phyloP scores from a whole-genome alignment of 202 grass and related monocot species.

The Dendrocalamus latiflorus region DNA sequence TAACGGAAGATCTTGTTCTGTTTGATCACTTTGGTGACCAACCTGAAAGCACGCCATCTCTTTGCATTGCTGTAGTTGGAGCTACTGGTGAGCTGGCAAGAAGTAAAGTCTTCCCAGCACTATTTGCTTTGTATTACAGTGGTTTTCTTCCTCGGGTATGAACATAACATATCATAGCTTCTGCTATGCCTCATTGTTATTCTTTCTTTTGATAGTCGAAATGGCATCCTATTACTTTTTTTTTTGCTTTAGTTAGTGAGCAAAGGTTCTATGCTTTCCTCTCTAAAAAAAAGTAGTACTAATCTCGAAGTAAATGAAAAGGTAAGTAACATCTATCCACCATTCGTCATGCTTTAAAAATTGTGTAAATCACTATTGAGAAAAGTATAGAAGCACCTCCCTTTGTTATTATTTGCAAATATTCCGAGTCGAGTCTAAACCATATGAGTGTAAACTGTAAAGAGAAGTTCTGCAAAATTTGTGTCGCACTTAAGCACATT shows the following conservation, averaged over 20 bases:
- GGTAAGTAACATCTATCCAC: no score
- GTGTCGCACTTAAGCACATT: neutral
- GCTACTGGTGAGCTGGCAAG: conserved; percentile 87
- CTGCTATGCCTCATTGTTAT: neutral
- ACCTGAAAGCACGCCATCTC: conserved; percentile 34
- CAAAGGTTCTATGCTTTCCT: no score
- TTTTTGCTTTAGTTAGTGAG: neutral
- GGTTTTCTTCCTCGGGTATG: conserved; percentile 79
- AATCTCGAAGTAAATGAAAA: no score
- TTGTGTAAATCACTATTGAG: no score
- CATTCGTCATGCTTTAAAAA: no score
- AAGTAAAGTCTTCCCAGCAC: conserved; percentile 82
- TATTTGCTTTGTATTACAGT: conserved; percentile 89
- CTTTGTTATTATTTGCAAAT: neutral
- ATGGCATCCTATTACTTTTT: no score
- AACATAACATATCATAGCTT: conserved; percentile 15
- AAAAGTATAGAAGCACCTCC: no score
- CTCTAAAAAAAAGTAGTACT: no score
- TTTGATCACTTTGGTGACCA: conserved; percentile 11
- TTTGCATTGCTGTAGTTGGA: conserved; percentile 91
- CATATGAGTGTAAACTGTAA: neutral
- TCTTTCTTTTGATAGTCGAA: neutral
- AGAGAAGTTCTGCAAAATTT: neutral
- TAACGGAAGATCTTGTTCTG: conserved; percentile 9
- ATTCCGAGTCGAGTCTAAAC: neutral